Evolutionary conservation across 371 early-diverging fungal genomes (phyloP).

Genomic region (Lichtheimia ramosa): DNA sequence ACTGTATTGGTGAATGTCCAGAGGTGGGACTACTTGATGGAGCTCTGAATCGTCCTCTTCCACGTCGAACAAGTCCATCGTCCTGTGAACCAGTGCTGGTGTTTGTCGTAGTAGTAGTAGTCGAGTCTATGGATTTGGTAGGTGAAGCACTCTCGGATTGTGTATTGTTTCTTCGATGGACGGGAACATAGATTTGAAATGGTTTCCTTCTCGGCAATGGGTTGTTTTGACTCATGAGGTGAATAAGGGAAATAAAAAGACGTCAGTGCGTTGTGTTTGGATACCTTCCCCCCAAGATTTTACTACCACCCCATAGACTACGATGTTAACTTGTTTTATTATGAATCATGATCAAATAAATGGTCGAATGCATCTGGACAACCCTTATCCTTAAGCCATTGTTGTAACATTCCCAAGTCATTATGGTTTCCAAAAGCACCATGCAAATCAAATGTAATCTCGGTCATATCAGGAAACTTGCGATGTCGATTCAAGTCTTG

Average conservation of each 20-base stretch:
- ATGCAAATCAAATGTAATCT: slow-evolving; percentile 39
- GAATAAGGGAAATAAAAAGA: neutral
- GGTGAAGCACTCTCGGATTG: neutral
- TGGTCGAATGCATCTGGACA: slow-evolving; percentile 40
- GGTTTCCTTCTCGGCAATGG: slow-evolving; percentile 1
- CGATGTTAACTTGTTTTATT: no score
- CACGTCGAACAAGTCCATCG: slow-evolving; percentile 18
- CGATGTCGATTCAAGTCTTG: slow-evolving; percentile 16
- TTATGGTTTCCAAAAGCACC: slow-evolving; percentile 42
- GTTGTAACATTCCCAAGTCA: slow-evolving; percentile 28
- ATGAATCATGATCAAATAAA: slow-evolving; percentile 30
- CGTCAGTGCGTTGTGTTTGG: no score
- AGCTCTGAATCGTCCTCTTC: slow-evolving; percentile 33
- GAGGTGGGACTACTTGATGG: slow-evolving; percentile 12
- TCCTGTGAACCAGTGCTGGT: slow-evolving; percentile 3
- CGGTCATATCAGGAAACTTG: slow-evolving; percentile 33
- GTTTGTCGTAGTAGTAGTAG: neutral
- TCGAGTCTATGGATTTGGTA: neutral
- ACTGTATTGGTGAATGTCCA: neutral
- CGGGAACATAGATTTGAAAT: slow-evolving; percentile 26
- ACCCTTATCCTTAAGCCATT: slow-evolving; percentile 35
- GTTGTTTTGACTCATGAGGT: neutral
- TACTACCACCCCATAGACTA: no score
- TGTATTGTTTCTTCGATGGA: slow-evolving; percentile 18
- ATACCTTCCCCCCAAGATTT: no score